phyloP scores from a whole-genome alignment of 2,329 filamentous ascomycete species.

The Penicillium fuscoglaucum region DNA sequence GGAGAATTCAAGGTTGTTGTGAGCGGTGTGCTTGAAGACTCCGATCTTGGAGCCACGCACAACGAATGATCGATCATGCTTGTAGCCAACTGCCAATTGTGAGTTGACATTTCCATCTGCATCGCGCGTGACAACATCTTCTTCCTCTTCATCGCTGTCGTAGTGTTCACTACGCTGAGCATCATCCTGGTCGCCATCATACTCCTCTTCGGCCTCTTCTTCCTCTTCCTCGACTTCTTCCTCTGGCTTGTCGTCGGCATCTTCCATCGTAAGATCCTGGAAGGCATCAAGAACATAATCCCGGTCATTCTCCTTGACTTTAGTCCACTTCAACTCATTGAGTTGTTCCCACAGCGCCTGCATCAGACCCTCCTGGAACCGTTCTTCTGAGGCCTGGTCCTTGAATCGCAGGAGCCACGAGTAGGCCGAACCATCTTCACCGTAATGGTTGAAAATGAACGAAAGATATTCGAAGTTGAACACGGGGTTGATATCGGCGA shows the following conservation, averaged over 20 bases:
- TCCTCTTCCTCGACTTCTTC: constrained; percentile 56
- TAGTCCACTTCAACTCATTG: constrained; percentile 91
- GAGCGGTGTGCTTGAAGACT: constrained; percentile 93
- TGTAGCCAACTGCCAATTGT: constrained; percentile 92
- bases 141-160: constrained; percentile 75
- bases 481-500: constrained; percentile 92
- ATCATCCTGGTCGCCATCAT: constrained; percentile 63
- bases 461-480: constrained; percentile 99
- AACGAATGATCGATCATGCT: constrained; percentile 94
- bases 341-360: constrained; percentile 95
- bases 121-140: constrained; percentile 67
- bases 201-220: constrained; percentile 59
- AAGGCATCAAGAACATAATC: constrained; percentile 96
- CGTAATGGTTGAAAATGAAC: constrained; percentile 98
- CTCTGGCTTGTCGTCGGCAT: constrained; percentile 61
- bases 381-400: constrained; percentile 75
- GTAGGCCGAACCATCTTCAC: constrained; percentile 81
- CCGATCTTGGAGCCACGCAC: constrained; percentile 97
- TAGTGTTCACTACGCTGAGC: constrained; percentile 70
- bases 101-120: constrained; percentile 86
- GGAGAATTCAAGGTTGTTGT: constrained; percentile 91
- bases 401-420: constrained; percentile 95
- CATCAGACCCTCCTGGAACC: constrained; percentile 92
- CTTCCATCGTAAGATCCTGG: constrained; percentile 90
- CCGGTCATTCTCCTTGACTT: constrained; percentile 85